Base-by-base conservation (phyloP, 768 basidiomycete genomes). In the Leccinum ochraceum region DNA sequence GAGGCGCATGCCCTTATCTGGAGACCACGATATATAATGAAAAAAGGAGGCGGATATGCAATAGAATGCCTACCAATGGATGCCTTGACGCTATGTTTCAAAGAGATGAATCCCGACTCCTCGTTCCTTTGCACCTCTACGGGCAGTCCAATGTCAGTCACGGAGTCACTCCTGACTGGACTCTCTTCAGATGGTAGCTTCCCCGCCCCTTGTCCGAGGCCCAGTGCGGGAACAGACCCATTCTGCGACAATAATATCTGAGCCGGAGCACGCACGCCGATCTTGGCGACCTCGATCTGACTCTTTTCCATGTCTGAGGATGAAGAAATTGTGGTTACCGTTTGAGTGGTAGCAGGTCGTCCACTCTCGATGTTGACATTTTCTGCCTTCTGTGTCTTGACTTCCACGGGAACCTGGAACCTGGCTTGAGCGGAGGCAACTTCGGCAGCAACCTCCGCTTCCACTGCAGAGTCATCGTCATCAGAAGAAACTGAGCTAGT, bases 41-140 rank as follows among this genome's bases (percentile, higher is more conserved):
- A 55, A 11, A 13, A 26, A 26, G 17, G 53, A 26, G 28, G 17
- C 42, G 46, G 22, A 30, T 30, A 54, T 1, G 34, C 0, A 51
- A 26, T 16, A 76, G 26, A 16, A 22, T 14, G 73, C 80, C 37
- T 65, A 90, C 91, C 89, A 61, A 93, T 86, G 1, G 91, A 93
- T 60, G 82, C 79, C 71, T 83, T 89, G 64, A 93, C 79, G 60
- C 84, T 86, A 64, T 91, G 90, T 72, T 82, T 89, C 63, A 92
- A 77, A 32, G 80, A 78, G 54, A 67, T 75, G 34, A 84, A 69
- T 11, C 77, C 79, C 8, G 79, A 78, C 61, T 80, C 81, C 52
- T 44, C 59, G 28, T 63, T 63, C 57, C 73, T 64, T 42, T 36
- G 57, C 11, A 61, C 53, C 28, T 75, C 73, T 24, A 60, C 26